Evolutionary conservation across 352 stramenopile genomes (phyloP), one percentile per base, ranked within the genome.

Genomic region (Achlya hypogyna): DNA sequence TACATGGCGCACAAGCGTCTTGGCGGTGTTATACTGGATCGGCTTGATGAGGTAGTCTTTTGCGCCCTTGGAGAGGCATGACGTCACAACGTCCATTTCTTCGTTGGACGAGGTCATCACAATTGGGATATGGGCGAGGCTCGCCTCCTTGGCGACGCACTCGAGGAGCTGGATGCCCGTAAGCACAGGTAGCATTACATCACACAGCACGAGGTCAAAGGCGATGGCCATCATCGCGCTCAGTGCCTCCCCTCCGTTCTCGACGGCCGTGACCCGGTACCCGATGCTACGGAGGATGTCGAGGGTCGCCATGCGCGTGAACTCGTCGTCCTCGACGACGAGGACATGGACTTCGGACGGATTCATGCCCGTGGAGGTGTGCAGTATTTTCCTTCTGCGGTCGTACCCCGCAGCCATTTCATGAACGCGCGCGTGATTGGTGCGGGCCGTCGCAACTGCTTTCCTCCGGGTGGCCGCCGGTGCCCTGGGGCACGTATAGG

Each of bases 21-120:
- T 95, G 69, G 86, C 86, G 16, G 84, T 95, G 73, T 95, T 93
- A 42, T 93, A 83, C 56, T 93, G 85, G 47, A 96, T 93, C 23
- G 87, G 87, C 72, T 96, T 96, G 74, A 96, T 94, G 40, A 96
- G 64, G 53, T 96, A 96, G 74, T 96, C 87, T 69, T 95, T 96
- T 49, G 87, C 86, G 42, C 87, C 87, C 45, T 93, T 94, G 69
- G 84, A 92, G 14, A 95, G 72, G 62, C 86, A 95, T 34, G 82
- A 90, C 60, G 86, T 95, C 68, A 95, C 86, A 12, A 95, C 86
- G 65, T 94, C 83, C 82, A 96, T 93, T 65, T 94, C 87, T 72
- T 95, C 87, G 69, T 96, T 94, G 40, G 83, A 92, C 25, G 82
- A 93, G 14, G 87, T 91, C 87, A 96, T 96, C 65, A 96, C 87